Evolutionary conservation across 768 basidiomycete genomes (phyloP).

Genomic region (Mycena sanguinolenta): DNA sequence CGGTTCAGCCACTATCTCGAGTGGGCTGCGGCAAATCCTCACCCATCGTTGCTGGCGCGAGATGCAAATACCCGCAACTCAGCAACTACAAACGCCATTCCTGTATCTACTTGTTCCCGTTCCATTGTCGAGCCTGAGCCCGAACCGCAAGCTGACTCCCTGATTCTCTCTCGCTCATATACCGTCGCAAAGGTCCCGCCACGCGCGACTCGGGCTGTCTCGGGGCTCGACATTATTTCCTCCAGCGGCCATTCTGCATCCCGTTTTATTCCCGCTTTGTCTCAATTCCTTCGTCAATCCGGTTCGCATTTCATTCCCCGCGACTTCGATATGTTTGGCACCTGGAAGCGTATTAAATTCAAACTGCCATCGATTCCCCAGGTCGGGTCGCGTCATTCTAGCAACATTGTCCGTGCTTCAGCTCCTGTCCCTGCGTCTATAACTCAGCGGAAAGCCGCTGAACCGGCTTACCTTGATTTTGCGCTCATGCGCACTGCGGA

Average conservation of each 20-base stretch:
- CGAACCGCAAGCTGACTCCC: no score
- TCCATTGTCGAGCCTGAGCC: no score
- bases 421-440: background rate
- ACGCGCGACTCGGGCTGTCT: background rate
- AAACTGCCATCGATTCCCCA: background rate
- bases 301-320: background rate
- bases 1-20: background rate
- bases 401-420: background rate
- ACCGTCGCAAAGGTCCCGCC: slow-evolving; percentile 4
- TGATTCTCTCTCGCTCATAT: background rate
- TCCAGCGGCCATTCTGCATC: background rate
- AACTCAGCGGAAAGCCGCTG: background rate
- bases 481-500: background rate
- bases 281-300: background rate
- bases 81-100: background rate
- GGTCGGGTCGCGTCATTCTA: background rate
- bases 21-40: background rate
- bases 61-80: background rate
- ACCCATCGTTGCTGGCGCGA: background rate
- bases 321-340: slow-evolving; percentile 3
- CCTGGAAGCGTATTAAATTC: slow-evolving; percentile 12
- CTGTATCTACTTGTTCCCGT: no score
- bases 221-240: background rate
- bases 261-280: background rate
- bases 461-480: background rate